Evolutionary conservation across 1,284 basidiomycete genomes (phyloP), one percentile per base, ranked within the genome.

Genomic region (Trametes versicolor): DNA sequence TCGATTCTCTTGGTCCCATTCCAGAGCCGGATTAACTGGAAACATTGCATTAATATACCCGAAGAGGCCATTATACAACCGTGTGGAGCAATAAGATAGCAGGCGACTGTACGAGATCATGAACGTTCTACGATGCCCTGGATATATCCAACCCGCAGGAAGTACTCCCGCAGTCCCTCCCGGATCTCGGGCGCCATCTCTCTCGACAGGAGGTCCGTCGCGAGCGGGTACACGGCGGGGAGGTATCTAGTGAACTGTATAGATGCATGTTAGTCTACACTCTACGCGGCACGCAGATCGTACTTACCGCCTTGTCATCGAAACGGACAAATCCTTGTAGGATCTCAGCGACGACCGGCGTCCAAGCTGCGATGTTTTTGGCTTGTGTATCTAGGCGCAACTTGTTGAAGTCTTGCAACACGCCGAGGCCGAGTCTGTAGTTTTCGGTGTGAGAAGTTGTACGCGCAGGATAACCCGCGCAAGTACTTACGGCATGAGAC

Each of bases 361-460:
- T 98, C 98, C 98, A 99, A 0, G 98, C 97, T 12, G 90, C 80
- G 66, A 99, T 97, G 75, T 99, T 99, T 78, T 99, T 95, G 55
- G 90, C 90, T 80, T 99, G 97, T 2, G 91, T 96, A 70, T 99
- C 97, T 2, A 91, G 80, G 64, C 95, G 94, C 58, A 99, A 84
- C 69, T 93, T 94, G 74, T 92, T 94, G 79, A 95, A 99, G 77
- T 97, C 96, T 69, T 91, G 88, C 58, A 99, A 82, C 36, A 99
- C 94, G 32, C 94, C 95, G 49, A 96, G 84, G n/a, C 93, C 94
- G 64, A 99, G 85, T 52, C 96, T 97, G 69, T 13, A 60, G n/a
- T n/a, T n/a, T n/a, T n/a, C n/a, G n/a, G n/a, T 19, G 48, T 25
- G 25, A 49, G 48, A 43, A 56, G n/a, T 37, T 43, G 19, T 19